Percentiles rank a stretch among this genome's conserved stretches.
phyloP scores from a whole-genome alignment of 805 yeast genomes.

The Candida alai region DNA sequence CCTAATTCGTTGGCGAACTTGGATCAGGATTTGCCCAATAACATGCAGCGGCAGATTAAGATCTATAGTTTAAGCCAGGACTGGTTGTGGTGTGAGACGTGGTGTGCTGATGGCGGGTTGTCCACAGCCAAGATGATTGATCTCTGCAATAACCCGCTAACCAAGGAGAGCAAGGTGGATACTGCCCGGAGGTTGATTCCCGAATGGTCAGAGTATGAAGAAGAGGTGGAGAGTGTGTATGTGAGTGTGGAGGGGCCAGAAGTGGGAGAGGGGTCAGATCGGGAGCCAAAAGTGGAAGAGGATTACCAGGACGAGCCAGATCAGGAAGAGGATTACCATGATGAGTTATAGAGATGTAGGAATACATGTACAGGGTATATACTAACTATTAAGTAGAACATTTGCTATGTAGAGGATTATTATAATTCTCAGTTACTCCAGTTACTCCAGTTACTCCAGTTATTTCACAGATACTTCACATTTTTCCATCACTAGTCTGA shows the following conservation, averaged over 20 bases:
- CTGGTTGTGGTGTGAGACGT: slow-evolving; percentile 93
- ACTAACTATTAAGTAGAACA: too few species aligned
- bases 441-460: too few species aligned
- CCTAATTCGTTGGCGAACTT: slow-evolving; percentile 74
- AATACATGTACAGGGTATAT: background rate
- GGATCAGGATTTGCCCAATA: slow-evolving; percentile 94
- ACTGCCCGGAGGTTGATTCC: slow-evolving; percentile 73
- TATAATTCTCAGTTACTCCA: too few species aligned
- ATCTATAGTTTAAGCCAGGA: slow-evolving; percentile 74
- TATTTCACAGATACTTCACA: too few species aligned
- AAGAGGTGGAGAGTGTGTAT: slow-evolving; percentile 37
- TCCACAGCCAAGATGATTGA: slow-evolving; percentile 73
- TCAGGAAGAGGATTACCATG: slow-evolving; percentile 8
- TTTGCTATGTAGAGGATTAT: too few species aligned
- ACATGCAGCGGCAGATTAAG: slow-evolving; percentile 63
- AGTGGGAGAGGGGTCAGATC: background rate
- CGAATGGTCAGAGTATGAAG: slow-evolving; percentile 71
- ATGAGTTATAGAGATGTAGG: slow-evolving; percentile 8
- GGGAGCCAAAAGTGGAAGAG: background rate
- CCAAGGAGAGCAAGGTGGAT: slow-evolving; percentile 74
- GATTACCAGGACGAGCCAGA: slow-evolving; percentile 4
- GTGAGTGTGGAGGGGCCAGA: background rate
- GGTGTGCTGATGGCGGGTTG: slow-evolving; percentile 71
- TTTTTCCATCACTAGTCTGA: too few species aligned
- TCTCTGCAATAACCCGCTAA: slow-evolving; percentile 77